phyloP scores from a whole-genome alignment of 176 grass and related monocot genomes.

The Zea luxurians region DNA sequence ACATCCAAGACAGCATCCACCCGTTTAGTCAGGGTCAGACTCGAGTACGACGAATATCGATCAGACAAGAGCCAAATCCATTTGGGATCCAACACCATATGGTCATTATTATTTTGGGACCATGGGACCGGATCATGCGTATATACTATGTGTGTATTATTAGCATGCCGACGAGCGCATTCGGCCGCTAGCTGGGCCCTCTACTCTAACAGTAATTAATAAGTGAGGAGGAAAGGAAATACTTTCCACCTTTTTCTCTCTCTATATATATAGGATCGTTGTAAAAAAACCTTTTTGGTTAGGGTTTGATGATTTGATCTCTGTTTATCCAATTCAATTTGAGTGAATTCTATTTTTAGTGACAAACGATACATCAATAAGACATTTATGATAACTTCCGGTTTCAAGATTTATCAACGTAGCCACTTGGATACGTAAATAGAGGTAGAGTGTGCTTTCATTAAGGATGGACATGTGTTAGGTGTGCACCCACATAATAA shows the following conservation, averaged over 20 bases:
- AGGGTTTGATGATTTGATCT: too few species aligned
- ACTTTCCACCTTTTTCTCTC: too few species aligned
- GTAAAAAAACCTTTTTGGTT: too few species aligned
- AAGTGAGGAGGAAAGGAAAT: background rate
- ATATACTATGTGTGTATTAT: background rate
- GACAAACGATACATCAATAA: background rate
- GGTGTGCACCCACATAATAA: too few species aligned
- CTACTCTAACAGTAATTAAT: background rate
- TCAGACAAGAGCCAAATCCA: background rate
- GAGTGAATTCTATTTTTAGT: background rate
- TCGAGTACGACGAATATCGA: background rate
- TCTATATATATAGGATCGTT: too few species aligned
- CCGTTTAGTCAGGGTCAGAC: constrained; percentile 13
- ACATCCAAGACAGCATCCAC: constrained; percentile 7
- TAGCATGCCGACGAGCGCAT: background rate
- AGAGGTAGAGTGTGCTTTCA: too few species aligned
- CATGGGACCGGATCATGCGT: background rate
- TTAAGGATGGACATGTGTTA: too few species aligned
- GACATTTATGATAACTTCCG: background rate
- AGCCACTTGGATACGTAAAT: too few species aligned
- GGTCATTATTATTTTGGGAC: background rate
- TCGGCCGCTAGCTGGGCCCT: background rate
- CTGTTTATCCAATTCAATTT: background rate
- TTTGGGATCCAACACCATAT: constrained; percentile 10
- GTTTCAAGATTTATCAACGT: background rate